phyloP scores from a whole-genome alignment of 495 filamentous ascomycete species.

The Recurvomyces mirabilis region DNA sequence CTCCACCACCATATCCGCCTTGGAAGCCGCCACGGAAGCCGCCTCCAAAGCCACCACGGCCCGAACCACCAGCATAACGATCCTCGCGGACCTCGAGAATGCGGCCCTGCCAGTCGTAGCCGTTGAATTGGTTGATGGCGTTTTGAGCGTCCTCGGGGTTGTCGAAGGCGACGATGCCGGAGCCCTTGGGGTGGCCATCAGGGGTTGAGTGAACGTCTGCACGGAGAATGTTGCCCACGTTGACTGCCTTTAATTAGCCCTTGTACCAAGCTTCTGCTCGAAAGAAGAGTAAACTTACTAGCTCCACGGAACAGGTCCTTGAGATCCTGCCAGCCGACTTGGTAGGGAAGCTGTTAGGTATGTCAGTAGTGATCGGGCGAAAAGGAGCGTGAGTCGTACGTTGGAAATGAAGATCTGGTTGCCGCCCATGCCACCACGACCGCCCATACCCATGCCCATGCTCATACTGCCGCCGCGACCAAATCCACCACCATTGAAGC shows the following conservation, averaged over 20 bases:
- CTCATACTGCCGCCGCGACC: conserved; percentile 43
- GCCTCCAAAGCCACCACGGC: conserved; percentile 47
- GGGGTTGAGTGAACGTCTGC: conserved; percentile 90
- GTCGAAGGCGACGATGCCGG: conserved; percentile 95
- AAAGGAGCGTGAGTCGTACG: conserved; percentile 56
- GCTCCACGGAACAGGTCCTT: conserved; percentile 99
- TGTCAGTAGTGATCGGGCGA: conserved; percentile 24
- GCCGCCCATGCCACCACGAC: conserved; percentile 39
- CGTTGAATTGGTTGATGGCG: conserved; percentile 93
- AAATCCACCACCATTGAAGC: conserved; percentile 43
- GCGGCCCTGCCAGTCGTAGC: conserved; percentile 96
- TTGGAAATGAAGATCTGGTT: conserved; percentile 96
- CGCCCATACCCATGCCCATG: conserved; percentile 26
- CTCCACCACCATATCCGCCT: conserved; percentile 31
- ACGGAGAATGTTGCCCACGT: conserved; percentile 74
- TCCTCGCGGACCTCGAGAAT: conserved; percentile 91
- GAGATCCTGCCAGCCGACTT: conserved; percentile 96
- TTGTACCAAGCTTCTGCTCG: background rate
- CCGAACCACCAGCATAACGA: conserved; percentile 65
- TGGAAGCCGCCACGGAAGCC: conserved; percentile 38
- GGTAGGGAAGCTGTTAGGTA: conserved; percentile 74
- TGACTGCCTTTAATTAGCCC: conserved; percentile 31
- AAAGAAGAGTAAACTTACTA: conserved; percentile 52
- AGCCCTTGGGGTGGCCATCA: conserved; percentile 88
- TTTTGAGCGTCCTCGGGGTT: conserved; percentile 86